These are phyloP conservation scores for Neonothopanus nambi DNA, from an alignment of 1,284 basidiomycete genomes.

Conservation along the genomic window DNA sequence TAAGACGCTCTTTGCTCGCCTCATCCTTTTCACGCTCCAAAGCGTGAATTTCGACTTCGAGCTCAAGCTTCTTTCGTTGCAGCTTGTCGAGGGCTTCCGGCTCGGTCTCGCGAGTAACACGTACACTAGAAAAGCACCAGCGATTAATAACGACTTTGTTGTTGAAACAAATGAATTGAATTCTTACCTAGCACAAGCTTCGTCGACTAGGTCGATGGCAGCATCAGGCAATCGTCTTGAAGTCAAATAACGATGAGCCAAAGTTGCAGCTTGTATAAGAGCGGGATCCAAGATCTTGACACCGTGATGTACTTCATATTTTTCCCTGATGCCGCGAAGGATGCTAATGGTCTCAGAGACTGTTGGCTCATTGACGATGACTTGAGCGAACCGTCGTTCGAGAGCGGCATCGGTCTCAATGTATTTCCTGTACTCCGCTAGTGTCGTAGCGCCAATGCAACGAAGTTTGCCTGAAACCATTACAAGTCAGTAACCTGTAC, in stretches of 20 bases:
- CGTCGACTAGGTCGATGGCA: conserved; percentile 92
- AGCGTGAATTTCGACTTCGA: conserved; percentile 96
- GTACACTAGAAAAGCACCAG: conserved; percentile 52
- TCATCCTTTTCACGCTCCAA: conserved; percentile 92
- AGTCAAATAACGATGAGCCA: conserved; percentile 94
- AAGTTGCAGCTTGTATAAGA: conserved; percentile 87
- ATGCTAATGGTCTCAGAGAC: conserved; percentile 94
- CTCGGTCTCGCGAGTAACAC: conserved; percentile 92
- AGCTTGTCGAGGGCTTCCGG: conserved; percentile 95
- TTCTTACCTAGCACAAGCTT: conserved; percentile 83
- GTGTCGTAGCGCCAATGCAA: conserved; percentile 92
- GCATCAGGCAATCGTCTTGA: conserved; percentile 85
- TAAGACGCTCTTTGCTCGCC: conserved; percentile 88
- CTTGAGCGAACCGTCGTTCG: conserved; percentile 94
- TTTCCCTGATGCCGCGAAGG: conserved; percentile 82
- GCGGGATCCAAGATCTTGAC: conserved; percentile 91
- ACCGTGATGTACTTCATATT: conserved; percentile 78
- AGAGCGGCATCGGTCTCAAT: conserved; percentile 96
- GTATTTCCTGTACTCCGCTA: conserved; percentile 92
- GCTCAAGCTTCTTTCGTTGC: conserved; percentile 89
- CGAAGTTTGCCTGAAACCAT: conserved; percentile 58
- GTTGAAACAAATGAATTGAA: neutral
- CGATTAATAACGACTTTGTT: conserved; percentile 17
- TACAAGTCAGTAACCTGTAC: neutral
- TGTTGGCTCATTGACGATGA: conserved; percentile 89